Percentiles rank a stretch among this genome's conserved stretches.
Conservation (phyloP, 495 filamentous ascomycete species). For the Penicilliopsis zonata region DNA sequence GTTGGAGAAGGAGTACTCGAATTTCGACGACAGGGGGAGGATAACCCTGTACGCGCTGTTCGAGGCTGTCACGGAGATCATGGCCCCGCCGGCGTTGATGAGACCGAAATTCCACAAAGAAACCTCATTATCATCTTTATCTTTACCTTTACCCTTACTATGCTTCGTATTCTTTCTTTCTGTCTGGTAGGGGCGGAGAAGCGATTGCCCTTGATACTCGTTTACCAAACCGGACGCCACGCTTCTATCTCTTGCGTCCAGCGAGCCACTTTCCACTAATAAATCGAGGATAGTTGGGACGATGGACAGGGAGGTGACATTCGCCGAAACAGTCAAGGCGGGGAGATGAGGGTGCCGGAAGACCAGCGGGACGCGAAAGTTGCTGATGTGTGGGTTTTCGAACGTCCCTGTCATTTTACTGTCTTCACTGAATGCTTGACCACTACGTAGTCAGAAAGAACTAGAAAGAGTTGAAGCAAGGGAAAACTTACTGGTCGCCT, state of each 20-base stretch:
- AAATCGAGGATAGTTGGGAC: conserved; percentile 35
- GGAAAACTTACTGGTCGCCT: conserved; percentile 20
- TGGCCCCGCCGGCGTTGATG: conserved; percentile 31
- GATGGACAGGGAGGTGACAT: conserved; percentile 29
- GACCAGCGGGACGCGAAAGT: conserved; percentile 30
- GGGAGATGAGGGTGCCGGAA: conserved; percentile 33
- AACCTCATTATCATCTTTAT: too few species aligned
- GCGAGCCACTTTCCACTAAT: conserved; percentile 26
- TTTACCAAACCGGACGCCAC: conserved; percentile 25
- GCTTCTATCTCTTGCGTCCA: conserved; percentile 16
- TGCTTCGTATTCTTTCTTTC: conserved; percentile 1
- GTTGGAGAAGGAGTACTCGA: conserved; percentile 29
- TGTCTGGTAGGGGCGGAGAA: conserved; percentile 20
- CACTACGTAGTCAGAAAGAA: conserved; percentile 3
- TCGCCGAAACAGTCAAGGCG: conserved; percentile 24
- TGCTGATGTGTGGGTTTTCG: conserved; percentile 33
- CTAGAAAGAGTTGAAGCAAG: neutral
- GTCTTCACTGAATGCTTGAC: conserved; percentile 29
- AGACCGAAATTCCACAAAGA: conserved; percentile 29
- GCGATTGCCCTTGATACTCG: conserved; percentile 24
- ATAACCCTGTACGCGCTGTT: conserved; percentile 25
- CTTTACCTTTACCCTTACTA: conserved; percentile 3
- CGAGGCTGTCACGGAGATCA: conserved; percentile 23
- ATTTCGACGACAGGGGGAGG: conserved; percentile 24
- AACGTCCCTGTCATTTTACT: conserved; percentile 27